Percentiles rank a stretch among this genome's conserved stretches.
phyloP scores from a whole-genome alignment of 805 yeast species.

The Candida ulmi region DNA sequence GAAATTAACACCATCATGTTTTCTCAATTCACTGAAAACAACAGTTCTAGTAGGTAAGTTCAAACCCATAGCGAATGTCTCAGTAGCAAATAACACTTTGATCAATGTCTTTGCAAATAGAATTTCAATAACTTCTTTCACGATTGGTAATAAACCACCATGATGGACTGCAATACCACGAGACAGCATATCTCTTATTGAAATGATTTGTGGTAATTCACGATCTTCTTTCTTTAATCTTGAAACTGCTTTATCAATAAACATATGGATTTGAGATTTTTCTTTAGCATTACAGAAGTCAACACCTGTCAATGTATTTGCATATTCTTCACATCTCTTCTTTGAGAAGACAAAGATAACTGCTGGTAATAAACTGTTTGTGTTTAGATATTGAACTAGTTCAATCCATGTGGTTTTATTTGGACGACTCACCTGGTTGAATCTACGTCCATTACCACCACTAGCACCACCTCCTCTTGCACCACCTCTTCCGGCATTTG shows the following conservation, averaged over 20 bases:
- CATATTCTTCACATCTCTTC: constrained; percentile 90
- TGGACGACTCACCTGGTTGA: constrained; percentile 38
- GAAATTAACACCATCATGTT: constrained; percentile 85
- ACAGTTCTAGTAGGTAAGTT: constrained; percentile 96
- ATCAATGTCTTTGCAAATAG: constrained; percentile 81
- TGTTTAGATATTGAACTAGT: constrained; percentile 63
- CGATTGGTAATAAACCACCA: constrained; percentile 89
- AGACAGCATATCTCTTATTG: constrained; percentile 73
- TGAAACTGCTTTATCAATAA: constrained; percentile 82
- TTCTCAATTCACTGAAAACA: constrained; percentile 76
- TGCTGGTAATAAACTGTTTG: constrained; percentile 75
- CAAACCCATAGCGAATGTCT: constrained; percentile 98
- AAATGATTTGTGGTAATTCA: constrained; percentile 84
- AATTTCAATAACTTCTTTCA: constrained; percentile 89
- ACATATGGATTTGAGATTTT: constrained; percentile 88
- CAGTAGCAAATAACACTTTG: constrained; percentile 92
- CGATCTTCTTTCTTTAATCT: constrained; percentile 89
- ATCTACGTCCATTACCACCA: constrained; percentile 28
- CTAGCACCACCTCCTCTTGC: constrained; percentile 27
- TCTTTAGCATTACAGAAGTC: constrained; percentile 84
- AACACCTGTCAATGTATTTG: constrained; percentile 64
- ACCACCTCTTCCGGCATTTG: constrained; percentile 31
- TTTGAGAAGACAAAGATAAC: constrained; percentile 92
- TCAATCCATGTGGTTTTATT: constrained; percentile 74
- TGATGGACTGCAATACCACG: constrained; percentile 96